phyloP scores from a whole-genome alignment of 257 asterid species.

The Anisodus tanguticus region DNA sequence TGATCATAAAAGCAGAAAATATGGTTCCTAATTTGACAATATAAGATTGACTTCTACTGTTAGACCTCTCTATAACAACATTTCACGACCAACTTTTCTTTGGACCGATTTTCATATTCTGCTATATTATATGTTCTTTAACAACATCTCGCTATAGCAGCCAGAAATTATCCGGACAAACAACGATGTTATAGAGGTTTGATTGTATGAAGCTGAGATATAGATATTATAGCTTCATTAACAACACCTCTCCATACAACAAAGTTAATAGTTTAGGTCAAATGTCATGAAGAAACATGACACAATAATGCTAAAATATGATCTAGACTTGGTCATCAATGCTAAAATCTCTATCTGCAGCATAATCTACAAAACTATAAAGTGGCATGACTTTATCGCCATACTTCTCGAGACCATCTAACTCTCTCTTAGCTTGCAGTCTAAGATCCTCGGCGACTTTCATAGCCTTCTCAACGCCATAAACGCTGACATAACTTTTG shows the following conservation, averaged over 20 bases:
- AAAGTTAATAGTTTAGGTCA: slow-evolving; percentile 20
- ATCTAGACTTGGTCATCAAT: slow-evolving; percentile 32
- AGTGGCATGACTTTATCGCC: slow-evolving; percentile 80
- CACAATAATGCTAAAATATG: slow-evolving; percentile 34
- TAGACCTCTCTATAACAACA: neutral
- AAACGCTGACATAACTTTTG: slow-evolving; percentile 75
- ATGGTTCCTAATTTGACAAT: neutral
- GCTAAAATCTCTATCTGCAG: slow-evolving; percentile 82
- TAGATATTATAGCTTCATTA: neutral
- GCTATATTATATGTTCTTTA: neutral
- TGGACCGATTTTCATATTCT: neutral
- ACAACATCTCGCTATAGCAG: neutral
- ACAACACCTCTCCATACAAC: neutral
- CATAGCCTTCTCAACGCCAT: slow-evolving; percentile 87
- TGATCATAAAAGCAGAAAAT: neutral
- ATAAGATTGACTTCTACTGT: too few relatives aligned
- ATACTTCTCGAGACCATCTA: slow-evolving; percentile 67
- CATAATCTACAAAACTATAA: slow-evolving; percentile 86
- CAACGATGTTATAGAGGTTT: neutral
- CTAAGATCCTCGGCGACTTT: slow-evolving; percentile 85
- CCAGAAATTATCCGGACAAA: neutral
- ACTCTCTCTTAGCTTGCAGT: slow-evolving; percentile 70
- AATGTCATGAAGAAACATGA: slow-evolving; percentile 24
- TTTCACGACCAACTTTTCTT: neutral
- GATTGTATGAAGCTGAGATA: neutral